These are phyloP conservation scores for Usnea hakonensis DNA, from an alignment of 495 filamentous ascomycete genomes.

Conservation along the genomic window DNA sequence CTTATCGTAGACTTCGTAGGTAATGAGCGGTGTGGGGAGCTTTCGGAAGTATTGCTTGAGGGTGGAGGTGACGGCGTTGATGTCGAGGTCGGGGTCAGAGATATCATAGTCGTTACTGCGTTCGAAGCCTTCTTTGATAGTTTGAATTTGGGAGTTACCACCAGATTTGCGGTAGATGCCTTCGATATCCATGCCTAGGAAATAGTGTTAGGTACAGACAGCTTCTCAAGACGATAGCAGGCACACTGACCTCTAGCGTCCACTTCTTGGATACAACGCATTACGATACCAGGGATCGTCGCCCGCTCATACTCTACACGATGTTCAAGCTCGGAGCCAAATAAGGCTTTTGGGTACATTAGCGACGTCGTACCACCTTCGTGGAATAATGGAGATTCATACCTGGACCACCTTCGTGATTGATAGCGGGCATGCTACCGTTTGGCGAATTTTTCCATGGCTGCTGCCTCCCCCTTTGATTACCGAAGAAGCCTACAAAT, in stretches of 20 bases:
- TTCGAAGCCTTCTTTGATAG: slow-evolving; percentile 85
- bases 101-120: slow-evolving; percentile 78
- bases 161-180: slow-evolving; percentile 98
- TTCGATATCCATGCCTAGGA: slow-evolving; percentile 94
- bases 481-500: slow-evolving; percentile 64
- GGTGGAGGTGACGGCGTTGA: slow-evolving; percentile 89
- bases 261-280: slow-evolving; percentile 94
- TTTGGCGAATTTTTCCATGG: slow-evolving; percentile 45
- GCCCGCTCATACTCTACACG: slow-evolving; percentile 84
- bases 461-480: slow-evolving; percentile 43
- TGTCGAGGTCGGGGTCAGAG: slow-evolving; percentile 86
- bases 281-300: slow-evolving; percentile 82
- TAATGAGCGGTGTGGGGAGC: slow-evolving; percentile 83
- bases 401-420: slow-evolving; percentile 48
- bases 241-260: slow-evolving; percentile 62
- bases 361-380: slow-evolving; percentile 10
- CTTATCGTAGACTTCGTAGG: slow-evolving; percentile 84
- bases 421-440: slow-evolving; percentile 44
- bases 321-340: slow-evolving; percentile 82
- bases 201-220: background rate
- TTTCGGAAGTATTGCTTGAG: slow-evolving; percentile 98
- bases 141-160: slow-evolving; percentile 76
- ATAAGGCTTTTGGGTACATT: slow-evolving; percentile 48
- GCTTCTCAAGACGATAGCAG: background rate
- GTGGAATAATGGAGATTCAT: slow-evolving; percentile 16